phyloP scores from a whole-genome alignment of 1,284 basidiomycete genomes.

The Pseudozyma hubeiensis region DNA sequence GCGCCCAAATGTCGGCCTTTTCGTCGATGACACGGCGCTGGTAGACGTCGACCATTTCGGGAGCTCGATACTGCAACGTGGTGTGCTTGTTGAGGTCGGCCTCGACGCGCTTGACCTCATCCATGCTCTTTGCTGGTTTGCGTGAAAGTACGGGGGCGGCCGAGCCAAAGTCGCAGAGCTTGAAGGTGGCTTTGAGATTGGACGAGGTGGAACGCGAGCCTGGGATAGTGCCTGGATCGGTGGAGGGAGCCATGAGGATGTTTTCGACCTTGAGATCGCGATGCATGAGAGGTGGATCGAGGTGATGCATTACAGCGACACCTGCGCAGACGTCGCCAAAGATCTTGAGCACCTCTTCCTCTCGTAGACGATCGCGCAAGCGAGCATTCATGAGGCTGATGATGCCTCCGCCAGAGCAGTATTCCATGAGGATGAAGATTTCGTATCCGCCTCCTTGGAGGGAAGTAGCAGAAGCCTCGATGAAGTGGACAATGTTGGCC shows the following conservation, averaged over 20 bases:
- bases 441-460: conserved; percentile 80
- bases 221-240: conserved; percentile 41
- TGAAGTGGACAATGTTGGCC: conserved; percentile 90
- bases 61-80: conserved; percentile 92
- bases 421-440: conserved; percentile 99
- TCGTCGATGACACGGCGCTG: conserved; percentile 85
- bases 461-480: conserved; percentile 78
- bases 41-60: conserved; percentile 96
- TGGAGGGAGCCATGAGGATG: conserved; percentile 77
- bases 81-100: conserved; percentile 93
- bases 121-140: conserved; percentile 54
- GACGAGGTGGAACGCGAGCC: conserved; percentile 72
- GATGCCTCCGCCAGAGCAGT: conserved; percentile 89
- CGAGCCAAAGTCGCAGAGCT: conserved; percentile 98
- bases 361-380: conserved; percentile 89
- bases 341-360: conserved; percentile 95
- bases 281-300: conserved; percentile 88
- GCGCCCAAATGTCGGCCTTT: conserved; percentile 86
- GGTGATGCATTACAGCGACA: conserved; percentile 82
- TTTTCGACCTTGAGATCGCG: conserved; percentile 97
- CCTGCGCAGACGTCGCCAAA: conserved; percentile 72
- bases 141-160: conserved; percentile 74
- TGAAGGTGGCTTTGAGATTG: conserved; percentile 74
- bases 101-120: conserved; percentile 81
- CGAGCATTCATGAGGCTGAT: conserved; percentile 99